phyloP scores from a whole-genome alignment of 345 rosid species.

The Mercurialis annua region DNA sequence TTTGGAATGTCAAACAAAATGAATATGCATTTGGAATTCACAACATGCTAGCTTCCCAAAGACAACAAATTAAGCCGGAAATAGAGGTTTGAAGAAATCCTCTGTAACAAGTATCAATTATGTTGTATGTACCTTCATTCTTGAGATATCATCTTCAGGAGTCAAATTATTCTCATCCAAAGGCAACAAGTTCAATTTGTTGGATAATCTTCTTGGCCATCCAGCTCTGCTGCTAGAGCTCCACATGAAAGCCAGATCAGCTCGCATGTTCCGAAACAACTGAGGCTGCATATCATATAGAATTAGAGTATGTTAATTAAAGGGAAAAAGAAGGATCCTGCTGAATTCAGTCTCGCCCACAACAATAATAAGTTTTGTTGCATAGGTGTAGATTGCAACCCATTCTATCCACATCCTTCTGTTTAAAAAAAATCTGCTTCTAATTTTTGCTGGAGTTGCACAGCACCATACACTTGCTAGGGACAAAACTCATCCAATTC shows the following conservation, averaged over 20 bases:
- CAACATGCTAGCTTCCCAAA: not conserved
- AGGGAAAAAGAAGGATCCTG: not conserved
- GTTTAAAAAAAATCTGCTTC: not conserved
- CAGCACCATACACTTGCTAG: not conserved
- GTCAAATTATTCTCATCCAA: constrained; percentile 26
- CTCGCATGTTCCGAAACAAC: constrained; percentile 54
- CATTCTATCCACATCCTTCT: not conserved
- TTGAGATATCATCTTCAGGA: constrained; percentile 32
- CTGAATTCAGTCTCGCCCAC: not conserved
- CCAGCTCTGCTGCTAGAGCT: constrained; percentile 41
- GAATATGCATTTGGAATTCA: not conserved
- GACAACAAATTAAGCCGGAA: not conserved
- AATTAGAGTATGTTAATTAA: not conserved
- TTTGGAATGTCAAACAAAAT: not conserved
- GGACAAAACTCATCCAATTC: not conserved
- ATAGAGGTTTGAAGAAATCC: not conserved
- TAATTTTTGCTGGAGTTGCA: not conserved
- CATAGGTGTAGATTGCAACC: not conserved
- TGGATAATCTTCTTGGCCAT: constrained; percentile 41
- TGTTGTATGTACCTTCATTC: constrained; percentile 41
- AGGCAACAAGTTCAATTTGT: constrained; percentile 26
- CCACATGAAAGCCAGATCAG: constrained; percentile 75
- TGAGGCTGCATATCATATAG: constrained; percentile 48
- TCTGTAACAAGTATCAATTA: not conserved
- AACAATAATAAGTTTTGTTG: not conserved